phyloP scores from a whole-genome alignment of 1,139 yeast genomes.

The Geotrichum reessii region DNA sequence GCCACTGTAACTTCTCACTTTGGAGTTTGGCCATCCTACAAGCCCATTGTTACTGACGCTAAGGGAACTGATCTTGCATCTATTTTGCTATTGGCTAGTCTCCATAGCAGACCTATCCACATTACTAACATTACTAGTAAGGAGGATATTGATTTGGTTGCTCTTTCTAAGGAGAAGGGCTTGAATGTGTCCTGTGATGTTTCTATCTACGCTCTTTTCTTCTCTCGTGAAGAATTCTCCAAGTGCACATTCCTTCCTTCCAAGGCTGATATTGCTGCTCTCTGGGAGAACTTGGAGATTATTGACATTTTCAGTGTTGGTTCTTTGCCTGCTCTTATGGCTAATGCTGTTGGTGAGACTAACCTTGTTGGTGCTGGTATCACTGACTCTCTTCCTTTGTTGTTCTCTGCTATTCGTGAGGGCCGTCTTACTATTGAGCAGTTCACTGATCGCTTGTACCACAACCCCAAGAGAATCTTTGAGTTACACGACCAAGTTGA shows the following conservation, averaged over 20 bases:
- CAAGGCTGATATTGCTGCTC: slow-evolving; percentile 67
- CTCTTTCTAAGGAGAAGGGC: slow-evolving; percentile 78
- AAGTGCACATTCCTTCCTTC: slow-evolving; percentile 69
- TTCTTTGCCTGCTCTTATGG: slow-evolving; percentile 65
- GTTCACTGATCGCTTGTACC: slow-evolving; percentile 67
- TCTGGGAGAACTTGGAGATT: slow-evolving; percentile 69
- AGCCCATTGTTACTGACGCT: slow-evolving; percentile 90
- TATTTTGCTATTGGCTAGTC: slow-evolving; percentile 79
- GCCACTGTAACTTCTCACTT: slow-evolving; percentile 74
- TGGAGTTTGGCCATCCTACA: slow-evolving; percentile 73
- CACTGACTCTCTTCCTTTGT: slow-evolving; percentile 73
- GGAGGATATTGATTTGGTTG: slow-evolving; percentile 78
- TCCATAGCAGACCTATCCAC: slow-evolving; percentile 81
- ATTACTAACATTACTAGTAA: slow-evolving; percentile 77
- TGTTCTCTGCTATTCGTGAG: slow-evolving; percentile 72
- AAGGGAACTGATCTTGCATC: slow-evolving; percentile 88
- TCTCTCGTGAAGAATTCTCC: slow-evolving; percentile 67
- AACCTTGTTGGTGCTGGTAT: slow-evolving; percentile 70
- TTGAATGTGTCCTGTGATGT: slow-evolving; percentile 88
- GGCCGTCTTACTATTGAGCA: slow-evolving; percentile 69
- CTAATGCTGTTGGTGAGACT: slow-evolving; percentile 55
- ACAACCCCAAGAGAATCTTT: slow-evolving; percentile 77
- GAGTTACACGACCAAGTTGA: slow-evolving; percentile 76
- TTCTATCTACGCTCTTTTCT: slow-evolving; percentile 70
- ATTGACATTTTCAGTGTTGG: slow-evolving; percentile 91